Conservation (phyloP, 2,329 filamentous ascomycete species). For the Aspergillus sojae region DNA sequence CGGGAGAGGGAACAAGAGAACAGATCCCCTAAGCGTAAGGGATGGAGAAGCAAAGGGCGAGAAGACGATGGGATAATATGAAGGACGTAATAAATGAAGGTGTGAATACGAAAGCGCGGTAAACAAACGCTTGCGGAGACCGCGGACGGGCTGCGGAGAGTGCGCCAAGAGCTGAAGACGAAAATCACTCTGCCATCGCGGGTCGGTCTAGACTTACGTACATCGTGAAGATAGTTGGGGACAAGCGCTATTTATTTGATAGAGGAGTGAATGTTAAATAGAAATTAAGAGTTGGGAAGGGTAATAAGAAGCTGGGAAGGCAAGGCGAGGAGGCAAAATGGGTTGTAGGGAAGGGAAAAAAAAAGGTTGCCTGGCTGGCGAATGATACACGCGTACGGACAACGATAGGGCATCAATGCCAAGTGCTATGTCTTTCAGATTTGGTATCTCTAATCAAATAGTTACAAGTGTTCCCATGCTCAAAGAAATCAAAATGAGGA, state of each 20-base stretch:
- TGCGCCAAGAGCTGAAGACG: constrained; percentile 10
- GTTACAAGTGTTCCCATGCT: constrained; percentile 6
- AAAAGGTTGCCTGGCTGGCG: constrained; percentile 22
- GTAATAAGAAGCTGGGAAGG: neutral
- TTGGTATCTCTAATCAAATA: constrained; percentile 22
- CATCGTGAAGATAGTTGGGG: neutral
- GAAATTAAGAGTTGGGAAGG: neutral
- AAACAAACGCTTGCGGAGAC: constrained; percentile 10
- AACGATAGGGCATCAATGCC: constrained; percentile 2
- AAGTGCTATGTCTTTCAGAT: constrained; percentile 15
- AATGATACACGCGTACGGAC: constrained; percentile 13
- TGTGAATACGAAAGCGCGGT: neutral
- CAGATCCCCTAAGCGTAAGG: neutral
- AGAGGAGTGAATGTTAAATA: neutral
- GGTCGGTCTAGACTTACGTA: neutral
- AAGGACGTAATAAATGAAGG: neutral
- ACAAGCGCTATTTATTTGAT: neutral
- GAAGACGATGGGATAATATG: neutral
- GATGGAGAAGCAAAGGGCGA: neutral
- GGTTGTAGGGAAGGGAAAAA: constrained; percentile 19
- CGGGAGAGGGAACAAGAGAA: neutral
- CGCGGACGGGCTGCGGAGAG: constrained; percentile 8
- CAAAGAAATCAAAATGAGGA: constrained; percentile 7
- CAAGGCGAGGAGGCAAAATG: neutral
- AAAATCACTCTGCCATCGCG: constrained; percentile 4